Conservation (phyloP, 495 filamentous ascomycete species). For the Lichina pygmaea region DNA sequence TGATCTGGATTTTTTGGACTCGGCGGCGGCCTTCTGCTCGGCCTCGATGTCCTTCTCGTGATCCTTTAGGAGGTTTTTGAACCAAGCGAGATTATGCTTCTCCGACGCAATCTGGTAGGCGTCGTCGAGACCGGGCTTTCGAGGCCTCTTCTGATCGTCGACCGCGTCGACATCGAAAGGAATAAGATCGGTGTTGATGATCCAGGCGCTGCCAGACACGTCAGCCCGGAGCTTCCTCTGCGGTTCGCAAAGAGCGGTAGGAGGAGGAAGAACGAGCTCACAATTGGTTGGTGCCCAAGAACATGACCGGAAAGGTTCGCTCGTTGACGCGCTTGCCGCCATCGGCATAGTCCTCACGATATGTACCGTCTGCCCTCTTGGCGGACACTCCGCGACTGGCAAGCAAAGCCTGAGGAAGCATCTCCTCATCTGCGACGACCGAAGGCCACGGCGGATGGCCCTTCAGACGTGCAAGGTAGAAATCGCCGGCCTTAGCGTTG, state of each 20-base stretch:
- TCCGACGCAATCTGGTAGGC: slow-evolving; percentile 52
- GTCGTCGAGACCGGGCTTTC: slow-evolving; percentile 49
- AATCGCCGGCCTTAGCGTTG: slow-evolving; percentile 60
- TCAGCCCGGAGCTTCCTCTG: background rate
- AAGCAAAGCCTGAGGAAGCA: slow-evolving; percentile 50
- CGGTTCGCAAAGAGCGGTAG: background rate
- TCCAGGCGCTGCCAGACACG: slow-evolving; percentile 43
- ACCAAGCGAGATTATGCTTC: slow-evolving; percentile 40
- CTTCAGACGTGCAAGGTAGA: slow-evolving; percentile 67
- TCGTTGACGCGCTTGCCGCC: slow-evolving; percentile 59
- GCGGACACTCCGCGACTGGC: slow-evolving; percentile 57
- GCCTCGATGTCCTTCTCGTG: slow-evolving; percentile 30
- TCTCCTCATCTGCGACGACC: slow-evolving; percentile 74
- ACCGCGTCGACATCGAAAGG: slow-evolving; percentile 45
- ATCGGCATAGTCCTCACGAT: slow-evolving; percentile 58
- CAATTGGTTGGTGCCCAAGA: slow-evolving; percentile 85
- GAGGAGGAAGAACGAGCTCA: slow-evolving; percentile 23
- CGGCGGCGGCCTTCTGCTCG: slow-evolving; percentile 26
- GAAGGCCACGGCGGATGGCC: slow-evolving; percentile 78
- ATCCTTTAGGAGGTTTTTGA: slow-evolving; percentile 41
- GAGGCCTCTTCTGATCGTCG: slow-evolving; percentile 30
- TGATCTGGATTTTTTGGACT: slow-evolving; percentile 23
- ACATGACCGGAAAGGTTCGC: slow-evolving; percentile 81
- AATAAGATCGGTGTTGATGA: slow-evolving; percentile 48
- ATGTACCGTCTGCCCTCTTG: slow-evolving; percentile 49